Percentiles rank a stretch among this genome's conserved stretches.
Conservation (phyloP, 2,329 filamentous ascomycete genomes). For the Tympanopsis confertula region DNA sequence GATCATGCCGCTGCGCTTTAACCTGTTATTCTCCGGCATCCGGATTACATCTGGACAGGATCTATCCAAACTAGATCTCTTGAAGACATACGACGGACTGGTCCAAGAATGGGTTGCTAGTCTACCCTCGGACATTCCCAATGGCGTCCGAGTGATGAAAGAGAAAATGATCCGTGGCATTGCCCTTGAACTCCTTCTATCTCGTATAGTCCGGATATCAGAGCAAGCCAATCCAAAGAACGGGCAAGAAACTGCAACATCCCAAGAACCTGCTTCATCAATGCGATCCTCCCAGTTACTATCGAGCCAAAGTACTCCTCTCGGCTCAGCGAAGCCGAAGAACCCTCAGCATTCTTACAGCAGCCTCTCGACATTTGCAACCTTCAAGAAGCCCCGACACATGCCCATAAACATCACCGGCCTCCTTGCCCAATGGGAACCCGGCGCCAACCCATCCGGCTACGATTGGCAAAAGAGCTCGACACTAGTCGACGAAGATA, state of each 20-base stretch:
- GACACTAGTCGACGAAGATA: conserved; percentile 9
- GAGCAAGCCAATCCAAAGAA: no score
- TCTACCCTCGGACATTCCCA: conserved; percentile 17
- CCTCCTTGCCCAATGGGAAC: conserved; percentile 21
- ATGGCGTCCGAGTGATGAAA: conserved; percentile 21
- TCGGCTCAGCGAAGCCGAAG: not conserved
- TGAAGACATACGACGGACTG: conserved; percentile 19
- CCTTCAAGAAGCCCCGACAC: not conserved
- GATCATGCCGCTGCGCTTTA: no score
- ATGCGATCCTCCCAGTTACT: no score
- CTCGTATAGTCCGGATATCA: no score
- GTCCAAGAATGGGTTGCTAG: conserved; percentile 21
- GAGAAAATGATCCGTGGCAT: conserved; percentile 21
- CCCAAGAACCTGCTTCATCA: no score
- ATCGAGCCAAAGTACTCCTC: no score
- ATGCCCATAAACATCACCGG: conserved; percentile 11
- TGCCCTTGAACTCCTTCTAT: conserved; percentile 19
- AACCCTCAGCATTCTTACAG: not conserved
- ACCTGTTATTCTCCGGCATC: no score
- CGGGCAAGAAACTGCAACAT: no score
- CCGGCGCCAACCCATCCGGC: conserved; percentile 15
- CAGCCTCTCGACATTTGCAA: not conserved
- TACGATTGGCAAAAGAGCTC: conserved; percentile 19
- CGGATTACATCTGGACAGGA: no score
- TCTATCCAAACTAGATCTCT: conserved; percentile 11